Conservation (phyloP, 192 early-diverging fungal genomes). For the Linnemannia hyalina region DNA sequence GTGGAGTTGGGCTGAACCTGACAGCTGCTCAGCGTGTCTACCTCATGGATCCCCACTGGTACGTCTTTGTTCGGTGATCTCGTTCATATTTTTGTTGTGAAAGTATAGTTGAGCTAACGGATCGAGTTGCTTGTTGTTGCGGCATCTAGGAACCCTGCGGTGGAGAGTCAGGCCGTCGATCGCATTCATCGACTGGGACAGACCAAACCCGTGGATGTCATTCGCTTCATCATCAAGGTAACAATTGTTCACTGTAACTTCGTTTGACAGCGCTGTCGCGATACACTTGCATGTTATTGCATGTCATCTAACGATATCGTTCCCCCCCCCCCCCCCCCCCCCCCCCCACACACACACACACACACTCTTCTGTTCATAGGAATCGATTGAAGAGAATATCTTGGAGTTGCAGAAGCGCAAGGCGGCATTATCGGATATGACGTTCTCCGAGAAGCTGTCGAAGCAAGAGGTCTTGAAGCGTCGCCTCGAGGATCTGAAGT, state of each 20-base stretch:
- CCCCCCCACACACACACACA: too few relatives aligned
- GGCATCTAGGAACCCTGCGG: slow-evolving; percentile 73
- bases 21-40: slow-evolving; percentile 80
- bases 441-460: slow-evolving; percentile 55
- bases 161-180: slow-evolving; percentile 87
- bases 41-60: slow-evolving; percentile 71
- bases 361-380: slow-evolving; percentile 1
- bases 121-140: not conserved
- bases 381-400: slow-evolving; percentile 68
- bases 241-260: not conserved
- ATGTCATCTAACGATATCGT: not conserved
- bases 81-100: too few relatives aligned
- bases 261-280: too few relatives aligned
- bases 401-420: slow-evolving; percentile 66
- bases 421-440: slow-evolving; percentile 53
- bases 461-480: slow-evolving; percentile 58
- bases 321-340: too few relatives aligned
- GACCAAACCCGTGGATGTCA: slow-evolving; percentile 69
- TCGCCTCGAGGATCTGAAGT: slow-evolving; percentile 56
- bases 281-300: too few relatives aligned
- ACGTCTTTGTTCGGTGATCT: not conserved
- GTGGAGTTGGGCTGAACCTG: slow-evolving; percentile 86
- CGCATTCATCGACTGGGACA: slow-evolving; percentile 88
- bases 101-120: not conserved
- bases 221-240: slow-evolving; percentile 74